A percentile compares a stretch with the other conserved stretches of the same genome.
Conservation (phyloP, 176 grass and related monocot genomes). For the Pontederia crassipes region DNA sequence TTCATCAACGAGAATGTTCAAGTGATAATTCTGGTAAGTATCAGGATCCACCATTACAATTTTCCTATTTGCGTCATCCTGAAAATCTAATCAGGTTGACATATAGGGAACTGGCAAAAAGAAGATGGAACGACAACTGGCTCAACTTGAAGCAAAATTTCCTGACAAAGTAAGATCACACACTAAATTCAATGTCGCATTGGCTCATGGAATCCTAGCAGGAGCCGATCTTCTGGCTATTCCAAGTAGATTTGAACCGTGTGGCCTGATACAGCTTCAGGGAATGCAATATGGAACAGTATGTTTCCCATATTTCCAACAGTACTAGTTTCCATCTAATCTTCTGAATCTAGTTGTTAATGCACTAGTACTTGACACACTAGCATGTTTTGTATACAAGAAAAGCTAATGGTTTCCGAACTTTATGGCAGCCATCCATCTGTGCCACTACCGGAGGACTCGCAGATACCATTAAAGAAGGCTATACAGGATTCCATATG, state of each 20-base stretch:
- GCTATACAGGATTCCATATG: conserved; percentile 52
- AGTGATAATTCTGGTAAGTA: conserved; percentile 18
- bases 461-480: conserved; percentile 48
- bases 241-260: conserved; percentile 68
- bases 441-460: conserved; percentile 58
- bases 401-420: not conserved
- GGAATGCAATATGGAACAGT: conserved; percentile 68
- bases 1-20: conserved; percentile 23
- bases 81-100: not conserved
- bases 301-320: not conserved
- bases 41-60: not conserved
- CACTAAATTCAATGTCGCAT: conserved; percentile 55
- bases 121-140: conserved; percentile 23
- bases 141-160: conserved; percentile 34
- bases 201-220: conserved; percentile 55
- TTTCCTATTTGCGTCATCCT: not conserved
- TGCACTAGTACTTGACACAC: not conserved
- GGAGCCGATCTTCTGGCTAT: conserved; percentile 51
- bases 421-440: conserved; percentile 27
- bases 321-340: not conserved
- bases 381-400: not conserved
- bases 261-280: conserved; percentile 64
- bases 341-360: conserved; percentile 3
- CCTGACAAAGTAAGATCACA: conserved; percentile 45
- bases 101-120: conserved; percentile 20